Percentiles rank a stretch among this genome's conserved stretches.
Conservation (phyloP, 2,329 filamentous ascomycete genomes). For the Aurifilum marmelostoma region DNA sequence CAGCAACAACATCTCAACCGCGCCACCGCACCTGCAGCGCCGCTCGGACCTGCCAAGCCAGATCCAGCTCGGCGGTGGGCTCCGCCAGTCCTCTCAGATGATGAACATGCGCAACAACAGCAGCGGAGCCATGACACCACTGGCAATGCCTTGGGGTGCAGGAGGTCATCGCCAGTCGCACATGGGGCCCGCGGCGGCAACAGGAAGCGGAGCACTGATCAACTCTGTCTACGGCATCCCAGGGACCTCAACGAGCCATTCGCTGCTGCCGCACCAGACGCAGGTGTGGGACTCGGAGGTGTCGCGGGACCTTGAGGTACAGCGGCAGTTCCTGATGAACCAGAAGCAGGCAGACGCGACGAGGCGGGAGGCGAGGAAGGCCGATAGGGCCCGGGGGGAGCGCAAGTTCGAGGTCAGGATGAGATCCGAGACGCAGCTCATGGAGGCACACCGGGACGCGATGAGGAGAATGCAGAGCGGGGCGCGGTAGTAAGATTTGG, state of each 20-base stretch:
- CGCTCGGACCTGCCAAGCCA: slow-evolving; percentile 46
- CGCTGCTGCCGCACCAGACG: slow-evolving; percentile 31
- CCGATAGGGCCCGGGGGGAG: slow-evolving; percentile 61
- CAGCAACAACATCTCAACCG: slow-evolving; percentile 47
- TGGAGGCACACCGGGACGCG: slow-evolving; percentile 76
- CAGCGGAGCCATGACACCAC: slow-evolving; percentile 34
- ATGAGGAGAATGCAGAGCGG: slow-evolving; percentile 75
- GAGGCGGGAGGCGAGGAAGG: slow-evolving; percentile 60
- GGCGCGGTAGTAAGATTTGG: slow-evolving; percentile 34
- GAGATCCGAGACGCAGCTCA: slow-evolving; percentile 69
- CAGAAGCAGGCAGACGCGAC: slow-evolving; percentile 67
- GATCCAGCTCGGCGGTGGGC: slow-evolving; percentile 61
- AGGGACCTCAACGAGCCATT: slow-evolving; percentile 25
- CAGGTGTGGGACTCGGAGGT: slow-evolving; percentile 45
- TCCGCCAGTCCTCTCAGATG: slow-evolving; percentile 67
- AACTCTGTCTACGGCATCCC: slow-evolving; percentile 28
- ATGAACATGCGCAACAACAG: slow-evolving; percentile 55
- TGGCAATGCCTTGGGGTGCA: too few species aligned
- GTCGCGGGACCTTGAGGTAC: slow-evolving; percentile 55
- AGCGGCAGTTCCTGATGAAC: slow-evolving; percentile 59
- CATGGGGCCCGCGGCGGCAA: slow-evolving; percentile 24
- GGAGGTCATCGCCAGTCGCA: slow-evolving; percentile 32
- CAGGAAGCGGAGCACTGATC: slow-evolving; percentile 18
- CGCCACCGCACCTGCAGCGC: slow-evolving; percentile 55
- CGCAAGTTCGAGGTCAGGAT: slow-evolving; percentile 73